Evolutionary conservation across 805 yeast species (phyloP).

Genomic region (Torulaspora microellipsoides): DNA sequence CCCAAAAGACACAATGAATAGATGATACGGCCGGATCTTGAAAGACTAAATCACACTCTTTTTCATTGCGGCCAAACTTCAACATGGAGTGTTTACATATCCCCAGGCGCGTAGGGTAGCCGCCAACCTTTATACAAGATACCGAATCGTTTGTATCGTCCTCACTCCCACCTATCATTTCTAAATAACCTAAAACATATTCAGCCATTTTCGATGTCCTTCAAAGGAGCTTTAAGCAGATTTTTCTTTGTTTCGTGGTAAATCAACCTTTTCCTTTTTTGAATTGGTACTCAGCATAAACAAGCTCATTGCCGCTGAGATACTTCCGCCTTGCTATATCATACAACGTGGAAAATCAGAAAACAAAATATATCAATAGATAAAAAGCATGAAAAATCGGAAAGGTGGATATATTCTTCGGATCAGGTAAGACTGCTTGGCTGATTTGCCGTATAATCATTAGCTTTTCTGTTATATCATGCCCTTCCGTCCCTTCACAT

Average conservation of each 20-base stretch:
- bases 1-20: slow-evolving; percentile 47
- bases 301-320: too few relatives aligned
- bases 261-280: not conserved
- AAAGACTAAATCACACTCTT: slow-evolving; percentile 34
- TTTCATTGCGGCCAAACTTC: slow-evolving; percentile 42
- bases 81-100: slow-evolving; percentile 34
- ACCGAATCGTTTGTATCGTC: slow-evolving; percentile 2
- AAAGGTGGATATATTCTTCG: too few relatives aligned
- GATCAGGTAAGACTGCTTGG: too few relatives aligned
- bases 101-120: slow-evolving; percentile 9
- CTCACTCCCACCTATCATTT: slow-evolving; percentile 11
- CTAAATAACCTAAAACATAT: slow-evolving; percentile 20
- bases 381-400: too few relatives aligned
- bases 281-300: not conserved
- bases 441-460: too few relatives aligned
- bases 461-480: too few relatives aligned
- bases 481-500: too few relatives aligned
- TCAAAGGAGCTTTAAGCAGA: not conserved
- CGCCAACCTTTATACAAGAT: slow-evolving; percentile 7
- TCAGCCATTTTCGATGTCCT: slow-evolving; percentile 1
- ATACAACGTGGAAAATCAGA: too few relatives aligned
- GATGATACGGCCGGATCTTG: slow-evolving; percentile 41
- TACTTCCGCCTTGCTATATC: too few relatives aligned
- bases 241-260: not conserved
- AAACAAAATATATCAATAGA: too few relatives aligned